Percentiles rank a stretch among this genome's conserved stretches.
Conservation (phyloP, 805 yeast species). For the Saturnispora sekii region DNA sequence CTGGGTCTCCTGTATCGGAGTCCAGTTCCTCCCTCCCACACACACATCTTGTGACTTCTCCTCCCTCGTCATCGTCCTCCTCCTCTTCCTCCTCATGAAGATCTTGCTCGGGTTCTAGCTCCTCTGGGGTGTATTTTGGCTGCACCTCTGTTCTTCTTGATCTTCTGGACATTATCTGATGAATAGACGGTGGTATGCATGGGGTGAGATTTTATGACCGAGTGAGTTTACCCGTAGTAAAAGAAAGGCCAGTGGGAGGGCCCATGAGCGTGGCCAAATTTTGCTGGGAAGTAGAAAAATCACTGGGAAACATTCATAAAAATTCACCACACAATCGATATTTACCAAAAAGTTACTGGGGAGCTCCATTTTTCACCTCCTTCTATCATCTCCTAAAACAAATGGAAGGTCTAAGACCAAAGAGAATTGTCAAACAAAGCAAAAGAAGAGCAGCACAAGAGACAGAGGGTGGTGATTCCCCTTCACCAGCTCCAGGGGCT, state of each 20-base stretch:
- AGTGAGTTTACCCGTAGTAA: not conserved
- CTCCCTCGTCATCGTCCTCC: slow-evolving; percentile 16
- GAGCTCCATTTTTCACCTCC: no score
- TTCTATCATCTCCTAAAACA: not conserved
- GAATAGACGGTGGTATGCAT: slow-evolving; percentile 4
- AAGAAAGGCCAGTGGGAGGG: no score
- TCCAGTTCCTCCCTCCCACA: slow-evolving; percentile 42
- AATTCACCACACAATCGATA: no score
- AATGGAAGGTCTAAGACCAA: slow-evolving; percentile 5
- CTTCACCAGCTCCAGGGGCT: not conserved
- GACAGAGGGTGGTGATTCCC: not conserved
- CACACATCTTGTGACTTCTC: slow-evolving; percentile 45
- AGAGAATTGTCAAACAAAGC: slow-evolving; percentile 6
- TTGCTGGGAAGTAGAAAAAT: not conserved
- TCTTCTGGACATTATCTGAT: slow-evolving; percentile 24
- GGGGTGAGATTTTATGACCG: not conserved
- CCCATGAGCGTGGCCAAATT: not conserved
- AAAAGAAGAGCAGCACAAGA: slow-evolving; percentile 1
- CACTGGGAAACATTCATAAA: not conserved
- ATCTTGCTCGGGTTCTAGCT: slow-evolving; percentile 10
- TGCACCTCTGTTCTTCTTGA: slow-evolving; percentile 21
- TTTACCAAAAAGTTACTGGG: no score
- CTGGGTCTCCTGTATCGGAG: slow-evolving; percentile 37
- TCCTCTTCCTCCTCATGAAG: slow-evolving; percentile 2
- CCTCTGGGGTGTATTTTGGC: slow-evolving; percentile 15